Base-by-base conservation (phyloP, 73 alveolate genomes). In the Paramecium pentaurelia region DNA sequence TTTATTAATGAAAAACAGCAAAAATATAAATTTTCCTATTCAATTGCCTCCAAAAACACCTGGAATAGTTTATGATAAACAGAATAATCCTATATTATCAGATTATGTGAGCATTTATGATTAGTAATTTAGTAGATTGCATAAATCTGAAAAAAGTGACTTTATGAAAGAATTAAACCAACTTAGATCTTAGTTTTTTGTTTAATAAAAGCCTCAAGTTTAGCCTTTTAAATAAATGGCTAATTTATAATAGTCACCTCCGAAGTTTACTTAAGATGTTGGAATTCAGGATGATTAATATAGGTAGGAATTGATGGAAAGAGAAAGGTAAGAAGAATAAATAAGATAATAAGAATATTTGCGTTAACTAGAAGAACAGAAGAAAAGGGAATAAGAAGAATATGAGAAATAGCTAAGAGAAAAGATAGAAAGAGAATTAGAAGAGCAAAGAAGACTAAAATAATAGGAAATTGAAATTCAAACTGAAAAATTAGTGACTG, bases 21-120 rank as follows among this genome's bases (percentile, higher is more conserved):
- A 54, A 54, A 68, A 68, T 68, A 68, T 32, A 8, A 16, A 68
- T 27, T 68, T 14, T 68, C 47, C 40, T 27, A 14, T 14, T 14
- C 45, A 80, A 80, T 80, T 44, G 20, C 91, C 91, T 10, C 73
- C 71, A 20, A 42, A 80, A 47, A 80, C 91, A 20, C 91, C 91
- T 14, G 73, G 73, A 8, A 45, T 42, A 18, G 91, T 40, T 27
- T 44, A 80, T 45, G 91, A 80, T 44, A 28, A 80, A 45, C 22
- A 80, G 16, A 42, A 80, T 27, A 75, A 75, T 10, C 88, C 88
- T 18, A 60, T 75, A 22, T 38, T 75, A 10, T 75, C 88, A 4
- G 88, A 75, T 38, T 75, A 75, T 36, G 70, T 75, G 16, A 80
- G 91, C 30, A 28, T 44, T 80, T 80, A 80, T 80, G 91, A 80